phyloP scores from a whole-genome alignment of 2,329 filamentous ascomycete genomes.

The Claviceps capensis region DNA sequence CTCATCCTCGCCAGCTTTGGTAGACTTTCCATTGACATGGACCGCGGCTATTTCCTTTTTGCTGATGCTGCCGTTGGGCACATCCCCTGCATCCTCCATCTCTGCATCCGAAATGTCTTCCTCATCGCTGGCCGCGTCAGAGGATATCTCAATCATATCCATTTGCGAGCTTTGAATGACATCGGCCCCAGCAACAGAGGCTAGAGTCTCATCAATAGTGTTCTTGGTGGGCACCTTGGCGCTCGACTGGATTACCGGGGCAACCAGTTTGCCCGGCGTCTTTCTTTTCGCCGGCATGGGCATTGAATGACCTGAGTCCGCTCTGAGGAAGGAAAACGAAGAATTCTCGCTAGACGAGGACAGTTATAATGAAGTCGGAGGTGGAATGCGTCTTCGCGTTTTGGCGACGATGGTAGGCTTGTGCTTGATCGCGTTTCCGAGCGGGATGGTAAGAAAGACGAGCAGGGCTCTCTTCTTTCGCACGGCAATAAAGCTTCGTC shows the following conservation, averaged over 20 bases:
- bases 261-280: slow-evolving; percentile 40
- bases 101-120: slow-evolving; percentile 21
- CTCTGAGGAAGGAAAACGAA: not conserved
- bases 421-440: not conserved
- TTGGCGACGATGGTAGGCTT: not conserved
- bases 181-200: slow-evolving; percentile 34
- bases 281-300: slow-evolving; percentile 49
- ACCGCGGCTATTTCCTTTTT: slow-evolving; percentile 5
- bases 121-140: slow-evolving; percentile 37
- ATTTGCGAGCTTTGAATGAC: slow-evolving; percentile 22
- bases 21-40: slow-evolving; percentile 14
- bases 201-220: slow-evolving; percentile 44
- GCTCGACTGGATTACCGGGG: slow-evolving; percentile 38
- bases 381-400: not conserved
- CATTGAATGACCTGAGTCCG: slow-evolving; percentile 7
- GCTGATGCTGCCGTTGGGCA: slow-evolving; percentile 6
- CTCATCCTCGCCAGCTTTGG: slow-evolving; percentile 13
- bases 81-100: slow-evolving; percentile 16
- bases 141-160: slow-evolving; percentile 43
- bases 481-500: not conserved
- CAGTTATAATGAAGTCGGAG: not conserved
- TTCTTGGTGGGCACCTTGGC: slow-evolving; percentile 36
- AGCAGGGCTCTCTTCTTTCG: not conserved
- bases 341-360: not conserved
- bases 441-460: not conserved